Base-by-base conservation (phyloP, 140 eudicot species). In the Anethum foeniculum region DNA sequence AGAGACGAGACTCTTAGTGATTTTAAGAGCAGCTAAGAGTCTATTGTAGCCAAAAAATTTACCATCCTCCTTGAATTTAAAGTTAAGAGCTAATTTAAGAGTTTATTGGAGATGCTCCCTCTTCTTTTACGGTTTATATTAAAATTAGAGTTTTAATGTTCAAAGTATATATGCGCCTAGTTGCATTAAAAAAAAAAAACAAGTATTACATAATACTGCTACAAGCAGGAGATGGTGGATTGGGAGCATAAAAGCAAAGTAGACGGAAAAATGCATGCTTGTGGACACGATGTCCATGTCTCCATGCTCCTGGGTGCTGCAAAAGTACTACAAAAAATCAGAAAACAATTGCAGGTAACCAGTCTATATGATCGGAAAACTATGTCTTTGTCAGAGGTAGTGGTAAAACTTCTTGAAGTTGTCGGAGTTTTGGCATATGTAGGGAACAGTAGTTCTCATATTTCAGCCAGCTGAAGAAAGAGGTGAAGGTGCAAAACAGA, bases 301-400 rank as follows among this genome's bases (percentile, higher is more conserved):
- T 81, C 93, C 76, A 92, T 92, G 97, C 97, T 92, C 82, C 90
- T 92, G 75, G 97, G 96, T 77, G 97, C 97, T 80, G 97, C 93
- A 39, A 86, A 84, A 82, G 69, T 91, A 52, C 81, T 91, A 43
- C 88, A 91, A 80, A 84, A 91, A 72, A 86, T 87, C 36, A 84
- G 83, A 75, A 47, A 74, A 15, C 48, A 83, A 52, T 76, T 91
- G 65, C 80, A 78, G 88, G 96, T 88, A 32, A 14, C n/a, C 10
- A 65, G 77, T 14, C 34, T 8, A 23, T 0, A 38, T 65, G 25
- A 43, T 30, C 60, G 30, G 60, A 6, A 28, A 43, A 56, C 49
- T 30, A 46, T 2, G n/a, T 28, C 9, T 56, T 11, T 7, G 15
- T 36, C 28, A 27, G 7, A 21, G 77, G 8, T 14, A 39, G 49